These are phyloP conservation scores for Colletotrichum australisinense DNA, from an alignment of 2,329 filamentous ascomycete species.

Conservation along the genomic window DNA sequence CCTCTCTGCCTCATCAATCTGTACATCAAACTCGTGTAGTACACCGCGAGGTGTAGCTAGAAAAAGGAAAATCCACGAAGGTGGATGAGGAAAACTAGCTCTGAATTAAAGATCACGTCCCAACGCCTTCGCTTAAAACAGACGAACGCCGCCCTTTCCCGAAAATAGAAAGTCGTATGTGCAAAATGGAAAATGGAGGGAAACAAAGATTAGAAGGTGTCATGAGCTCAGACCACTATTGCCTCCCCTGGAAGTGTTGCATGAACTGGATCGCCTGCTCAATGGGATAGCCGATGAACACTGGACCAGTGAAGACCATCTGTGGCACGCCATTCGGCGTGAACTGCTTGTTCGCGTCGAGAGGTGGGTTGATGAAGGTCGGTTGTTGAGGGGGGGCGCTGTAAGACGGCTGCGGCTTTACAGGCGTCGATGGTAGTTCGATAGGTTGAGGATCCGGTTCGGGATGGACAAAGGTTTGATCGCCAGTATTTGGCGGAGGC, in stretches of 20 bases:
- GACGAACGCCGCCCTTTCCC: constrained; percentile 9
- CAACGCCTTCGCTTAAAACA: constrained; percentile 30
- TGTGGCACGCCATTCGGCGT: constrained; percentile 58
- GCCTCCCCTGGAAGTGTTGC: constrained; percentile 63
- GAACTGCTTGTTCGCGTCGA: constrained; percentile 45
- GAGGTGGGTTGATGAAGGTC: constrained; percentile 61
- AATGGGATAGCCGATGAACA: constrained; percentile 91
- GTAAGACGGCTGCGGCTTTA: constrained; percentile 37
- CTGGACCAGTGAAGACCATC: constrained; percentile 91
- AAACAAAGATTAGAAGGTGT: background rate
- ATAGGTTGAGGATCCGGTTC: constrained; percentile 15
- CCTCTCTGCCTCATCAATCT: constrained; percentile 11
- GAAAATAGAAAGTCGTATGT: background rate
- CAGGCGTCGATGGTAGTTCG: constrained; percentile 38
- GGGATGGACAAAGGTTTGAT: constrained; percentile 24
- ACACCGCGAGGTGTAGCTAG: background rate
- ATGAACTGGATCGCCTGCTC: constrained; percentile 84
- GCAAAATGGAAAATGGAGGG: constrained; percentile 21
- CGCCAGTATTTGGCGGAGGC: constrained; percentile 26
- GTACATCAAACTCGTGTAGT: constrained; percentile 15
- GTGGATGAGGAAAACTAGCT: background rate
- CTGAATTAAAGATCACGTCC: background rate
- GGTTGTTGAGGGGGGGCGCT: constrained; percentile 52
- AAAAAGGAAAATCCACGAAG: background rate
- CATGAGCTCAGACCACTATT: constrained; percentile 31